These are phyloP conservation scores for Suhomyces ambrosiae DNA, from an alignment of 1,139 yeast genomes.

Conservation along the genomic window DNA sequence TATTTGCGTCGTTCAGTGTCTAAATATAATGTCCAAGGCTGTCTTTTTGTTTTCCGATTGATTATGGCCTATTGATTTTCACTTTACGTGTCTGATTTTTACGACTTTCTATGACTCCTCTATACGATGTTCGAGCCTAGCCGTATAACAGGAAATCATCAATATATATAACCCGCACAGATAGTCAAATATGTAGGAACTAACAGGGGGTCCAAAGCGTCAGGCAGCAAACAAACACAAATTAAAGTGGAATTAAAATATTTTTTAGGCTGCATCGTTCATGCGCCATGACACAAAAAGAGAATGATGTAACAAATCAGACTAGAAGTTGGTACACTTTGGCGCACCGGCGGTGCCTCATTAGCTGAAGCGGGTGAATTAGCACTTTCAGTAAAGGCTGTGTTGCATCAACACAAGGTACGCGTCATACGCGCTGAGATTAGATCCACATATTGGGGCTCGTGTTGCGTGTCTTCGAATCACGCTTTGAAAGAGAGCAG, in stretches of 20 bases:
- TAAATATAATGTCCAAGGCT: too few relatives aligned
- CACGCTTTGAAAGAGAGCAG: constrained; percentile 1
- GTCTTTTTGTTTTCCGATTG: too few relatives aligned
- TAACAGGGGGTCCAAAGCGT: constrained; percentile 13
- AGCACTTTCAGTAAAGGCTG: too few relatives aligned
- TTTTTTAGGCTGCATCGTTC: constrained; percentile 7
- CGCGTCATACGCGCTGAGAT: neutral
- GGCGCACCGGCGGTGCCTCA: too few relatives aligned
- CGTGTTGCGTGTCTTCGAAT: constrained; percentile 4
- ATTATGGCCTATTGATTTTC: too few relatives aligned
- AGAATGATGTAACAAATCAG: constrained; percentile 5
- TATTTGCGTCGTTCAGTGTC: too few relatives aligned
- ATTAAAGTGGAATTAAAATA: constrained; percentile 6
- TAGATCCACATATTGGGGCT: neutral
- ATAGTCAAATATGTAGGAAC: constrained; percentile 5
- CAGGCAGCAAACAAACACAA: constrained; percentile 16
- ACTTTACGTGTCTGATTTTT: too few relatives aligned
- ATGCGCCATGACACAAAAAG: constrained; percentile 10
- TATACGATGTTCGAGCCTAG: constrained; percentile 1
- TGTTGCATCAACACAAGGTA: too few relatives aligned
- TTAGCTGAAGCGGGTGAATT: too few relatives aligned
- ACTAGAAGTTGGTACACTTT: too few relatives aligned
- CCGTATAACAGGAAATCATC: constrained; percentile 8
- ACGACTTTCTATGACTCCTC: neutral
- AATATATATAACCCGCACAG: constrained; percentile 11